Percentiles rank a stretch among this genome's conserved stretches.
Conservation (phyloP, 352 stramenopile genomes). For the Phytophthora boehmeriae region DNA sequence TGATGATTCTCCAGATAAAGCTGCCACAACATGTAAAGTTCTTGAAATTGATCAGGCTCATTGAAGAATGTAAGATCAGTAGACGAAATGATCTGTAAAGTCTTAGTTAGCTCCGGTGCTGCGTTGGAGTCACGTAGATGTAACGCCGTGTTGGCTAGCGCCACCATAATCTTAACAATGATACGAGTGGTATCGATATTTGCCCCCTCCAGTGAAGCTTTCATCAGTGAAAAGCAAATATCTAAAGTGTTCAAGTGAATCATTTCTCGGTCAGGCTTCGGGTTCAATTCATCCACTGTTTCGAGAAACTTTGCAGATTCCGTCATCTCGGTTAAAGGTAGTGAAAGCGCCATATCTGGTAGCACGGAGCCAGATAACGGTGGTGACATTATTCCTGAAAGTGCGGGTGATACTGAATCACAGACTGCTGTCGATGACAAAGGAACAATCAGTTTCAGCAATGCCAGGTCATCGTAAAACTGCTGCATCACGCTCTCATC, state of each 20-base stretch:
- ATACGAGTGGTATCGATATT: slow-evolving; percentile 34
- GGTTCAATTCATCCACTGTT: slow-evolving; percentile 4
- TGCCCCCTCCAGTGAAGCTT: slow-evolving; percentile 24
- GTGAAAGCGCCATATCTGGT: slow-evolving; percentile 22
- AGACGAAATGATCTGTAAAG: slow-evolving; percentile 78
- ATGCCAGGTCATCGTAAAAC: slow-evolving; percentile 37
- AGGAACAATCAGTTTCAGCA: slow-evolving; percentile 35
- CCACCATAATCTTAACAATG: slow-evolving; percentile 61
- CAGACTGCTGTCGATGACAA: slow-evolving; percentile 15
- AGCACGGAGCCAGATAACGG: slow-evolving; percentile 19
- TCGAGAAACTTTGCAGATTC: slow-evolving; percentile 43
- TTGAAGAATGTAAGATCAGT: slow-evolving; percentile 73
- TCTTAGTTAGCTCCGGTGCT: slow-evolving; percentile 57
- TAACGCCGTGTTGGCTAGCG: slow-evolving; percentile 48
- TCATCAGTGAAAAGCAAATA: slow-evolving; percentile 51
- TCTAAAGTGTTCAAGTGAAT: slow-evolving; percentile 61
- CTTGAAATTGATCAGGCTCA: slow-evolving; percentile 56
- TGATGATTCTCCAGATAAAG: slow-evolving; percentile 58
- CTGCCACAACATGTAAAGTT: slow-evolving; percentile 67
- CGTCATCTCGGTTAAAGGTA: slow-evolving; percentile 22
- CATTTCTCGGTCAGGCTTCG: slow-evolving; percentile 33
- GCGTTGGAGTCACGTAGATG: slow-evolving; percentile 33
- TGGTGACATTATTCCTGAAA: slow-evolving; percentile 20
- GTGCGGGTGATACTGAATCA: slow-evolving; percentile 16
- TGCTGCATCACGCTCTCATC: slow-evolving; percentile 25